Percentiles rank a stretch among this genome's conserved stretches.
Evolutionary conservation across 495 filamentous ascomycete genomes (phyloP).

Genomic region (Clavariopsis aquatica): DNA sequence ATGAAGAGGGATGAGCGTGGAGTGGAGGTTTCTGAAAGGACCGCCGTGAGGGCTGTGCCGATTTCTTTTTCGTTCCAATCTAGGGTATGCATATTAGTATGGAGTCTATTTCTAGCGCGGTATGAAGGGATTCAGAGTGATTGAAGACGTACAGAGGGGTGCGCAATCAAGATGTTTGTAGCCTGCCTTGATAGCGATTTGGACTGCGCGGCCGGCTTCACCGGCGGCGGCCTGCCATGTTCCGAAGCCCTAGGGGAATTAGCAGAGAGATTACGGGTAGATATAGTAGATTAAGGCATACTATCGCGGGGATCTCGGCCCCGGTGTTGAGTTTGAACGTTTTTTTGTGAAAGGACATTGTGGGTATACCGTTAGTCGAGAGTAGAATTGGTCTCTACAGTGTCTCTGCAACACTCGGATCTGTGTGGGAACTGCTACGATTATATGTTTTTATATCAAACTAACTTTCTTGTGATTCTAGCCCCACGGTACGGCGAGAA

Average conservation of each 20-base stretch:
- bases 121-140: too few species aligned
- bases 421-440: too few species aligned
- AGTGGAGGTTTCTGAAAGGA: slow-evolving; percentile 10
- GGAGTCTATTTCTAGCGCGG: too few species aligned
- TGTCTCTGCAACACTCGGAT: too few species aligned
- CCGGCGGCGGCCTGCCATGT: slow-evolving; percentile 22
- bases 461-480: too few species aligned
- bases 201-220: slow-evolving; percentile 15
- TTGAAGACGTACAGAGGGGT: slow-evolving; percentile 8
- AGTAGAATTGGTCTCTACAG: too few species aligned
- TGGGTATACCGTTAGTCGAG: too few species aligned
- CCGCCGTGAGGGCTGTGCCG: slow-evolving; percentile 8
- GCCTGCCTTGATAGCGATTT: slow-evolving; percentile 18
- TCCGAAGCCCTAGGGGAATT: slow-evolving; percentile 16
- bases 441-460: too few species aligned
- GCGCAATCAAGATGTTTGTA: slow-evolving; percentile 29
- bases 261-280: neutral
- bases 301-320: slow-evolving; percentile 23
- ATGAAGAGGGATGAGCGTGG: slow-evolving; percentile 23
- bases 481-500: too few species aligned
- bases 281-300: neutral
- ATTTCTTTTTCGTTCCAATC: slow-evolving; percentile 31
- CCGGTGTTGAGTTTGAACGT: slow-evolving; percentile 23
- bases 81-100: slow-evolving; percentile 1
- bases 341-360: slow-evolving; percentile 8